Evolutionary conservation across 2,329 filamentous ascomycete species (phyloP).

Genomic region (Venturia asperata): DNA sequence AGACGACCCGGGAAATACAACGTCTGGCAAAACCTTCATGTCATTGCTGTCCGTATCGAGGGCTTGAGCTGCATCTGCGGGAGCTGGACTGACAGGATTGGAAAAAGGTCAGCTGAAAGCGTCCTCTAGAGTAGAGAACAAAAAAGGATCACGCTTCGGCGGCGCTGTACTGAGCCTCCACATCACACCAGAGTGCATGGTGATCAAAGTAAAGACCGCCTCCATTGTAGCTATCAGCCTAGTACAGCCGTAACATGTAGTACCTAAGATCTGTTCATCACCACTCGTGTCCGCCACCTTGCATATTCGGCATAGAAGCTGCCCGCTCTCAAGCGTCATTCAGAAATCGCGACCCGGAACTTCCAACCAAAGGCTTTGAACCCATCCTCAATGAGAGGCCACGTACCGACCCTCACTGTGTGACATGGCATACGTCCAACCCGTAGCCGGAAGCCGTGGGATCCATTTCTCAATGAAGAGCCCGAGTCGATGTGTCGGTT

Average conservation of each 20-base stretch:
- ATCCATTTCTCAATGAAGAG: slow-evolving; percentile 11
- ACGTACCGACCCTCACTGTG: slow-evolving; percentile 11
- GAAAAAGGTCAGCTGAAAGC: too few species aligned
- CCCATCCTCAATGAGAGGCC: slow-evolving; percentile 6
- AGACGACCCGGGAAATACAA: too few species aligned
- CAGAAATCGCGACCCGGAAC: slow-evolving; percentile 8
- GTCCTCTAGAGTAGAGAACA: too few species aligned
- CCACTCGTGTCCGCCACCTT: neutral
- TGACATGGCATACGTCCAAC: slow-evolving; percentile 9
- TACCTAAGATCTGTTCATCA: neutral
- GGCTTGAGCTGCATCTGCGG: too few species aligned
- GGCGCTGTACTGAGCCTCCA: neutral
- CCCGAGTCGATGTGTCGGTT: slow-evolving; percentile 31
- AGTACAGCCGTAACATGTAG: neutral
- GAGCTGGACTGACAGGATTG: too few species aligned
- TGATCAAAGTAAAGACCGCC: neutral
- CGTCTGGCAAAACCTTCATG: too few species aligned
- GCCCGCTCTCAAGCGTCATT: slow-evolving; percentile 5
- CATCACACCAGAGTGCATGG: neutral
- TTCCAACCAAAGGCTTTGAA: slow-evolving; percentile 11
- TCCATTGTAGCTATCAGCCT: slow-evolving; percentile 6
- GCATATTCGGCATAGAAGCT: neutral
- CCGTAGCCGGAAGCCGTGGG: slow-evolving; percentile 4
- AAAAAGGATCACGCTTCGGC: too few species aligned
- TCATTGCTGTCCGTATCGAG: too few species aligned